Evolutionary conservation across 192 early-diverging fungal genomes (phyloP).

Genomic region (Backusella macrospora): DNA sequence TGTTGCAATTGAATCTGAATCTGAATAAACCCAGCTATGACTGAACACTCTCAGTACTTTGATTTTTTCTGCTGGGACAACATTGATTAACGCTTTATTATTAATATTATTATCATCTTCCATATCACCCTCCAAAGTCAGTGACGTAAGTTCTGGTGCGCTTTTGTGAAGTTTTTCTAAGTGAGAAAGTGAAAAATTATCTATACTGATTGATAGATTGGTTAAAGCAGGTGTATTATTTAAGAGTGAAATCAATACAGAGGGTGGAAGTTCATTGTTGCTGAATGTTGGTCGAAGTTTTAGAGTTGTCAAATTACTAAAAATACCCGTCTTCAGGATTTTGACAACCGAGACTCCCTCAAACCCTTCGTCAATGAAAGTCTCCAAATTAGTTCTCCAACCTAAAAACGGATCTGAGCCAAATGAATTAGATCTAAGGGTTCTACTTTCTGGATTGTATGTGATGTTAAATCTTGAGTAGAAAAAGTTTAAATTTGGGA

Average conservation of each 20-base stretch:
- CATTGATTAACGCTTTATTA: neutral
- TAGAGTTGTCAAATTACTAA: neutral
- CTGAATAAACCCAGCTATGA: neutral
- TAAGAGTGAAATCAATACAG: neutral
- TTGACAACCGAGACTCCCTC: too few relatives aligned
- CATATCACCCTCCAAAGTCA: neutral
- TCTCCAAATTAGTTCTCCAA: too few relatives aligned
- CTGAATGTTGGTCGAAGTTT: neutral
- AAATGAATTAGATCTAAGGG: too few relatives aligned
- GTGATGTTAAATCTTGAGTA: neutral
- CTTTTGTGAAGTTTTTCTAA: neutral
- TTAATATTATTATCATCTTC: too few relatives aligned
- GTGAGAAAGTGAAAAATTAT: neutral
- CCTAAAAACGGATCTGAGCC: too few relatives aligned
- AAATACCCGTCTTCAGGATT: neutral
- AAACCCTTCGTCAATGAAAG: too few relatives aligned
- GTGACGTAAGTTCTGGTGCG: neutral
- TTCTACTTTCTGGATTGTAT: neutral
- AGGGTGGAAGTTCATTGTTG: too few relatives aligned
- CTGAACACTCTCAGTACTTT: neutral
- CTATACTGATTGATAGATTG: neutral
- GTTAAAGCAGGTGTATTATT: neutral
- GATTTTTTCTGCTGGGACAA: neutral
- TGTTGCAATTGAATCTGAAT: neutral
- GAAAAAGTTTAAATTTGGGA: neutral